Evolutionary conservation across 2,329 filamentous ascomycete species (phyloP).

Genomic region (Pseudogymnoascus sp.): DNA sequence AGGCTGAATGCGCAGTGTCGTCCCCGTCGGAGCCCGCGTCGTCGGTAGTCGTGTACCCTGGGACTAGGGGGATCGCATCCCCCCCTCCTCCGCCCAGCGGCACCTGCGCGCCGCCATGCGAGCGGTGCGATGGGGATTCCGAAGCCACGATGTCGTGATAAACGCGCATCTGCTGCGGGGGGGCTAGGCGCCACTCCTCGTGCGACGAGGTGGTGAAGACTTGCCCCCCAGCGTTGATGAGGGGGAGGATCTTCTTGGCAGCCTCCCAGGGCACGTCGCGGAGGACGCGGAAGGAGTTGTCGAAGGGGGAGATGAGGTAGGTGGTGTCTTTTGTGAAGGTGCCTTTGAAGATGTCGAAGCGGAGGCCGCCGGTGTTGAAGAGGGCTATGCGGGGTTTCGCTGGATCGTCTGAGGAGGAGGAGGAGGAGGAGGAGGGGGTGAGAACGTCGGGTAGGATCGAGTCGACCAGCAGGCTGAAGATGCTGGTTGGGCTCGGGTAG

Average conservation of each 20-base stretch:
- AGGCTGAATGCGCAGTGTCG: constrained; percentile 83
- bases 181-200: constrained; percentile 15
- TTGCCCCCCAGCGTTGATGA: constrained; percentile 48
- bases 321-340: constrained; percentile 81
- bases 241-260: constrained; percentile 58
- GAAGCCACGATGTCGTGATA: constrained; percentile 11
- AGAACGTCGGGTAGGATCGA: constrained; percentile 48
- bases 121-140: background rate
- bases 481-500: constrained; percentile 65
- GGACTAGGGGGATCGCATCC: constrained; percentile 35
- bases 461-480: constrained; percentile 64
- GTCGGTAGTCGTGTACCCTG: constrained; percentile 84
- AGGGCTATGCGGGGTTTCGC: constrained; percentile 63
- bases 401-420: no score
- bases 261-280: constrained; percentile 72
- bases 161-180: constrained; percentile 25
- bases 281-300: constrained; percentile 67
- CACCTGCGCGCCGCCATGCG: constrained; percentile 26
- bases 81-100: constrained; percentile 25
- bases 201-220: constrained; percentile 29
- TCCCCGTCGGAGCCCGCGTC: constrained; percentile 79
- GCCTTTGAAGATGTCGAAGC: constrained; percentile 93
- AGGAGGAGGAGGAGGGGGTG: constrained; percentile 44
- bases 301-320: constrained; percentile 82
- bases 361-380: constrained; percentile 81